Base-by-base conservation (phyloP, 768 basidiomycete genomes). In the Mrakia blollopis region DNA sequence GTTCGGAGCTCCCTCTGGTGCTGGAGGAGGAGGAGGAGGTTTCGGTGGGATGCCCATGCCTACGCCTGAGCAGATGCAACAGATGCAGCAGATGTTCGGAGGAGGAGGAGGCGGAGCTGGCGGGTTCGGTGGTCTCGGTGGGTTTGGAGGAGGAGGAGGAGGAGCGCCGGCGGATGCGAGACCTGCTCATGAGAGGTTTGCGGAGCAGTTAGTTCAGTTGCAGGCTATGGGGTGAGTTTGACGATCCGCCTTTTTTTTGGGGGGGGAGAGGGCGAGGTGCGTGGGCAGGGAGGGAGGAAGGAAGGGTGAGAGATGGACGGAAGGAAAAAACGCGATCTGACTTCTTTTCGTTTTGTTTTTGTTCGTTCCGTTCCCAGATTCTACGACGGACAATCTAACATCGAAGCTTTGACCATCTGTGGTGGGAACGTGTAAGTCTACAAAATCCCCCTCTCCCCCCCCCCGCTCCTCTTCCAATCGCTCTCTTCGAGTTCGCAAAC, bases 71-170 rank as follows among this genome's bases (percentile, higher is more conserved):
- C 77, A 78, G 57, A 74, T 78, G 57, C 41, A 41, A 8, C 73
- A 78, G 50, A 78, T 78, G 73, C 52, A 70, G 67, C 35, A 37
- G n/a, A 78, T 78, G 77, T 70, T 78, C 23, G 77, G 77, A n/a
- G 77, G 77, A 23, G 77, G 77, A 23, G 77, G 77, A 23, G 67
- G 7, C 25, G 76, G 70, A 21, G 57, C n/a, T 62, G 76, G 60
- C 18, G 74, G 74, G 6, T n/a, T 32, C 23, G 76, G 62, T 1
- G 76, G 71, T 3, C 67, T 73, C 16, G 69, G 68, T 25, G 72
- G 72, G 11, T 35, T 78, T 16, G 77, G 77, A 11, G 67, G 72
- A 14, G 37, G 25, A 9, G 76, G 76, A 25, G 71, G 35, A 25
- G 54, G 3, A 1, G 75, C 61, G 25, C 61, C 63, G 25, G 68